phyloP scores from a whole-genome alignment of 2,329 filamentous ascomycete genomes.

The Diatrype stigma region DNA sequence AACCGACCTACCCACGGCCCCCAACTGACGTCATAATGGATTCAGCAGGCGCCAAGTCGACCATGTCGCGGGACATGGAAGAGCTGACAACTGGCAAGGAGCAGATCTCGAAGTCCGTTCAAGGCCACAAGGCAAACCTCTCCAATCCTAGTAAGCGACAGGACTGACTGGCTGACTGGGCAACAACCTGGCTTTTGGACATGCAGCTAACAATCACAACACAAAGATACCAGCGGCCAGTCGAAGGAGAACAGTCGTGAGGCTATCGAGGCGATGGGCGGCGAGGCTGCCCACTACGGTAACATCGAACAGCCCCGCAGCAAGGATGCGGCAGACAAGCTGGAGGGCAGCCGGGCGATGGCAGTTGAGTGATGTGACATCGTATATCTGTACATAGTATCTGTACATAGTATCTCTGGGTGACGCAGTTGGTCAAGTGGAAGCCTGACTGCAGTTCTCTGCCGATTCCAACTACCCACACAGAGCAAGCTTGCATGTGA shows the following conservation, averaged over 20 bases:
- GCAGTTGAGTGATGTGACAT: background rate
- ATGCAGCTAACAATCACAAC: no score
- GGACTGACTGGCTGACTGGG: no score
- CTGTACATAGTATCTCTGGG: no score
- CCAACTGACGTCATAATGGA: slow-evolving; percentile 2
- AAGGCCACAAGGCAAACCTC: slow-evolving; percentile 30
- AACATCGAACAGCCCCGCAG: slow-evolving; percentile 36
- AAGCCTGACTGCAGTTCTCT: no score
- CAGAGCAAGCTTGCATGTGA: no score
- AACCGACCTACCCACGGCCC: background rate
- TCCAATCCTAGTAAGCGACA: slow-evolving; percentile 27
- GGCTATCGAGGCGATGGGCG: slow-evolving; percentile 37
- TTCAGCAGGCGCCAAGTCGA: slow-evolving; percentile 8
- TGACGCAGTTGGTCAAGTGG: no score
- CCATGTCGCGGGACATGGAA: slow-evolving; percentile 8
- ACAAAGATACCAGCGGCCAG: slow-evolving; percentile 39
- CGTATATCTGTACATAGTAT: no score
- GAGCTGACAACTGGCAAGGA: slow-evolving; percentile 8
- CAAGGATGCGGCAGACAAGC: slow-evolving; percentile 35
- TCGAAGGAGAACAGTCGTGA: slow-evolving; percentile 41
- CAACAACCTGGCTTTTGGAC: no score
- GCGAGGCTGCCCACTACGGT: slow-evolving; percentile 39
- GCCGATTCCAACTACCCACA: no score
- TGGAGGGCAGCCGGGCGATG: slow-evolving; percentile 34
- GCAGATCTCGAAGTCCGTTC: slow-evolving; percentile 9